Conservation (phyloP, 108 stramenopile species). For the Cyclotella sp. region DNA sequence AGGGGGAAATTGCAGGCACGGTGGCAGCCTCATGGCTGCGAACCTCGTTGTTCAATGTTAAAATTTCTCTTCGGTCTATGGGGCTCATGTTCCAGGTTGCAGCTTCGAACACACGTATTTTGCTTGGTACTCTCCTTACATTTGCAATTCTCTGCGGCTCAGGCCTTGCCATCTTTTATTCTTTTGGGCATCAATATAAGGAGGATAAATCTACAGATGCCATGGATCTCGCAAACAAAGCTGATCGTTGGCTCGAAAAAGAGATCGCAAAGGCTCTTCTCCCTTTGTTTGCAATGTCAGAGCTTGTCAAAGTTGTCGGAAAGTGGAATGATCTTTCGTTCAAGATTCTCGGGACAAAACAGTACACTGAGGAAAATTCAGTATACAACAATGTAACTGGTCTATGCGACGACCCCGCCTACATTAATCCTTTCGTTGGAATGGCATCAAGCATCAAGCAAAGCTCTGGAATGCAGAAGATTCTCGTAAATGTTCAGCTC, state of each 20-base stretch:
- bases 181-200: neutral
- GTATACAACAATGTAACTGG: conserved; percentile 1
- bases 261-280: neutral
- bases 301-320: conserved; percentile 1
- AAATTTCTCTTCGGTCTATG: neutral
- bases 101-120: neutral
- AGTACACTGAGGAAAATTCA: neutral
- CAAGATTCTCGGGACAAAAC: neutral
- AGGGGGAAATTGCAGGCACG: neutral
- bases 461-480: conserved; percentile 3
- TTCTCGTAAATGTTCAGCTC: neutral
- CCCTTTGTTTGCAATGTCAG: neutral
- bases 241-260: conserved; percentile 2
- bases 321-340: neutral
- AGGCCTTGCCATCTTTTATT: neutral
- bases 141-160: neutral
- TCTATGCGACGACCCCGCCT: neutral
- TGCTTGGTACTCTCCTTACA: neutral
- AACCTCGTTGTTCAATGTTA: neutral
- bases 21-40: neutral
- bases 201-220: neutral
- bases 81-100: neutral
- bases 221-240: neutral
- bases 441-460: neutral
- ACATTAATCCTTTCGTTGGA: neutral